These are phyloP conservation scores for Clathrus columnatus DNA, from an alignment of 768 basidiomycete genomes.

Conservation along the genomic window DNA sequence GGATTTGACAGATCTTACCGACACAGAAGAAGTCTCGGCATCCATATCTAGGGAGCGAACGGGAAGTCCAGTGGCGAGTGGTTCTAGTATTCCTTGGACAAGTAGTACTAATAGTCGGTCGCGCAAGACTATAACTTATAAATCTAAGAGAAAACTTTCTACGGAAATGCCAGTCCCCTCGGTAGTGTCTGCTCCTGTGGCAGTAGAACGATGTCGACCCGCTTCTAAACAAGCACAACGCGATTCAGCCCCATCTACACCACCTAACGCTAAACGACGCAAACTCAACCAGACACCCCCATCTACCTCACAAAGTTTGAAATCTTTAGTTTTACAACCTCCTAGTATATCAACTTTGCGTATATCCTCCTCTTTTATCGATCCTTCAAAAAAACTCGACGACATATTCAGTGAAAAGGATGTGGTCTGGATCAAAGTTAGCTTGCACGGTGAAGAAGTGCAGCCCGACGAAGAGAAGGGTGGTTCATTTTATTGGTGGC, in stretches of 20 bases:
- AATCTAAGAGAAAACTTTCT: not conserved
- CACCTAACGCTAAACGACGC: not conserved
- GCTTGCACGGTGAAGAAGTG: constrained; percentile 29
- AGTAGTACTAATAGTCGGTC: too few species aligned
- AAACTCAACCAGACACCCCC: not conserved
- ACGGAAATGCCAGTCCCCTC: not conserved
- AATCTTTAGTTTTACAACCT: not conserved
- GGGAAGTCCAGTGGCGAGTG: not conserved
- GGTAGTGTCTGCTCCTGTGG: not conserved
- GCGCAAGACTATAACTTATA: not conserved
- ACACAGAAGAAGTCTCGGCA: not conserved
- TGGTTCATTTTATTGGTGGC: constrained; percentile 52
- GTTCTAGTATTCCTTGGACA: too few species aligned
- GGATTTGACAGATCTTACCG: not conserved
- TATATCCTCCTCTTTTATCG: not conserved
- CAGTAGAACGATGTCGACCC: not conserved
- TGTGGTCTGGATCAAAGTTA: constrained; percentile 47
- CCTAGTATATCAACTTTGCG: not conserved
- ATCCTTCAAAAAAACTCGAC: not conserved
- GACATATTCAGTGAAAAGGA: constrained; percentile 19
- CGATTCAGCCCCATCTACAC: not conserved
- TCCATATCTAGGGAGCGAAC: not conserved
- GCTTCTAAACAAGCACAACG: not conserved
- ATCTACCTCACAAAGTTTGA: not conserved
- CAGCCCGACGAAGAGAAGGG: constrained; percentile 21